These are phyloP conservation scores for Stemphylium lycopersici DNA, from an alignment of 2,329 filamentous ascomycete genomes.

Conservation along the genomic window DNA sequence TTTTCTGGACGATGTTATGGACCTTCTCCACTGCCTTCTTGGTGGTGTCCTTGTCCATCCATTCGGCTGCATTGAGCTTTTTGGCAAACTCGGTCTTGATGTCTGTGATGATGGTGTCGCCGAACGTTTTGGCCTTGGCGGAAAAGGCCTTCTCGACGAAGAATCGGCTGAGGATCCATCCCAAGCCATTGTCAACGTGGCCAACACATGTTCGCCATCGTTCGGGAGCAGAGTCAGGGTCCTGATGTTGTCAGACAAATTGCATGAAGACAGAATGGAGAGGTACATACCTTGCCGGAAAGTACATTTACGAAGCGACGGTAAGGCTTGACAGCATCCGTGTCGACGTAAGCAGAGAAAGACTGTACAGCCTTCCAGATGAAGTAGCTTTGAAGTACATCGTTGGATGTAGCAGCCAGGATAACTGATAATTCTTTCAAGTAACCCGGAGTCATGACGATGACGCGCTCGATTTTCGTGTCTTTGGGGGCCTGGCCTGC, in stretches of 20 bases:
- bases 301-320: slow-evolving; percentile 66
- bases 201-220: slow-evolving; percentile 70
- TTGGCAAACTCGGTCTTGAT: slow-evolving; percentile 71
- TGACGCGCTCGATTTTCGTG: slow-evolving; percentile 60
- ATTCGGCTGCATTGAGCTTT: slow-evolving; percentile 63
- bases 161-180: slow-evolving; percentile 74
- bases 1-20: slow-evolving; percentile 70
- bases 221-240: slow-evolving; percentile 66
- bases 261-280: background rate
- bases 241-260: slow-evolving; percentile 41
- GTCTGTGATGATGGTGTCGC: slow-evolving; percentile 72
- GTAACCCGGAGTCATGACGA: slow-evolving; percentile 66
- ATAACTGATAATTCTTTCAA: slow-evolving; percentile 64
- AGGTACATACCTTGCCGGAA: slow-evolving; percentile 55
- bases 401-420: slow-evolving; percentile 59
- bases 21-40: slow-evolving; percentile 68
- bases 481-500: slow-evolving; percentile 58
- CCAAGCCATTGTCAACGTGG: slow-evolving; percentile 63
- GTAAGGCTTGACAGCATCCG: slow-evolving; percentile 65
- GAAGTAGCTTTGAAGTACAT: slow-evolving; percentile 67
- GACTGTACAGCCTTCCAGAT: slow-evolving; percentile 67
- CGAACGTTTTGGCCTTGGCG: slow-evolving; percentile 68
- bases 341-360: slow-evolving; percentile 62
- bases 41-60: slow-evolving; percentile 69
- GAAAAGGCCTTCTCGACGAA: slow-evolving; percentile 73